Evolutionary conservation across 2,329 filamentous ascomycete species (phyloP).

Genomic region (Exophiala oligosperma): DNA sequence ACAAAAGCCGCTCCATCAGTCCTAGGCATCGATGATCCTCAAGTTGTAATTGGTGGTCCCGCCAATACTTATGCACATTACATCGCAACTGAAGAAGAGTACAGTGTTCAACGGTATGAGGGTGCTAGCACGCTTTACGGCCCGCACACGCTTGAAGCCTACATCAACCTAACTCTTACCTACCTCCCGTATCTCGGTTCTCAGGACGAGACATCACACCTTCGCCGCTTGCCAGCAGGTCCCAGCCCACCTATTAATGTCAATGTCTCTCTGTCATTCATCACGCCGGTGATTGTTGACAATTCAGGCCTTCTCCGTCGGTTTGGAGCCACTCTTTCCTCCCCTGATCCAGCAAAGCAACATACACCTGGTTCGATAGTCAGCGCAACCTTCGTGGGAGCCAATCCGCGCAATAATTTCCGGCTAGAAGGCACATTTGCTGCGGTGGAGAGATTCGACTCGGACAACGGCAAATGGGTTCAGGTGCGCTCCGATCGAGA

Average conservation of each 20-base stretch:
- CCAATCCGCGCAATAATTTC: constrained; percentile 88
- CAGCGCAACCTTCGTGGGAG: constrained; percentile 72
- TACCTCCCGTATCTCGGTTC: constrained; percentile 66
- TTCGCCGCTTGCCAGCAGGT: constrained; percentile 50
- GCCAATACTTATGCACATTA: constrained; percentile 91
- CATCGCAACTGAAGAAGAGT: constrained; percentile 76
- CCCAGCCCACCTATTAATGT: constrained; percentile 76
- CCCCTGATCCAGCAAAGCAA: constrained; percentile 52
- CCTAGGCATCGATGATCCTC: constrained; percentile 53
- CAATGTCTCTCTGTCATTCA: constrained; percentile 74
- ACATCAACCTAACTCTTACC: constrained; percentile 80
- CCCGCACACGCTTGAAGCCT: constrained; percentile 76
- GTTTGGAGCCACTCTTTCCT: constrained; percentile 67
- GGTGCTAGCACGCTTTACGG: constrained; percentile 92
- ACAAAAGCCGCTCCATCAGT: constrained; percentile 53
- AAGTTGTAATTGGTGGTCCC: constrained; percentile 84
- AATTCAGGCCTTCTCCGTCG: constrained; percentile 61
- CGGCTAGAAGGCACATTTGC: constrained; percentile 75
- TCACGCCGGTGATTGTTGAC: constrained; percentile 76
- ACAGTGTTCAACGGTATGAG: constrained; percentile 84
- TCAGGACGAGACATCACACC: constrained; percentile 37
- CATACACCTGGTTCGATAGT: constrained; percentile 65
- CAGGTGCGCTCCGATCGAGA: constrained; percentile 71
- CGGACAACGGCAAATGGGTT: constrained; percentile 57
- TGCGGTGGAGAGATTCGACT: constrained; percentile 65